phyloP scores from a whole-genome alignment of 108 stramenopile genomes.

The Phaeodactylum tricornutum region DNA sequence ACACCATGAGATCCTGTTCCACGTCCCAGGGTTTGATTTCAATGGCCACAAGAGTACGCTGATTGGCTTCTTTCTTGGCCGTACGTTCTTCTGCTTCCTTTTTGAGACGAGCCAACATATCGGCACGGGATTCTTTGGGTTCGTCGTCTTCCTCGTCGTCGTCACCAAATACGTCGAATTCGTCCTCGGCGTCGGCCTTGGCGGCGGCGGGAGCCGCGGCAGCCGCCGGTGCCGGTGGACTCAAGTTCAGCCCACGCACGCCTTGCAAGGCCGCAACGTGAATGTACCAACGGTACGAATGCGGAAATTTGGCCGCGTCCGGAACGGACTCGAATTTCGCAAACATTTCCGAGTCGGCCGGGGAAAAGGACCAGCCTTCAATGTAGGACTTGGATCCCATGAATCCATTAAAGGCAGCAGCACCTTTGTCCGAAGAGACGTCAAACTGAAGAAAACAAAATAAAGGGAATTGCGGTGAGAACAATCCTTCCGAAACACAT shows the following conservation, averaged over 20 bases:
- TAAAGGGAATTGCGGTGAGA: too few species aligned
- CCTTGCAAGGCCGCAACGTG: conserved; percentile 47
- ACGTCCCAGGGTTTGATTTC: conserved; percentile 51
- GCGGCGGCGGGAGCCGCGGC: conserved; percentile 12
- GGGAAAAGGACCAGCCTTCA: conserved; percentile 33
- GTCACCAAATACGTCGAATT: conserved; percentile 17
- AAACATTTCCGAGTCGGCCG: conserved; percentile 44
- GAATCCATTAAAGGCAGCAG: conserved; percentile 21
- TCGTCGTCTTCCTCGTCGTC: conserved; percentile 23
- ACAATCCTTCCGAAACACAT: too few species aligned
- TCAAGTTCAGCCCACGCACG: conserved; percentile 3
- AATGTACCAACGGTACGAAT: conserved; percentile 57
- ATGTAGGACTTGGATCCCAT: conserved; percentile 41
- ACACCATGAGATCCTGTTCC: conserved; percentile 34
- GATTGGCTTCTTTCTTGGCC: conserved; percentile 22
- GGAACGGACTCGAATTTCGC: conserved; percentile 18
- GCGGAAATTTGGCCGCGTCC: conserved; percentile 27
- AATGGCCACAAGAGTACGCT: conserved; percentile 32
- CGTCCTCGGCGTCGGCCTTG: conserved; percentile 13
- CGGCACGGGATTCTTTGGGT: conserved; percentile 20
- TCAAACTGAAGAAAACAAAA: conserved; percentile 12
- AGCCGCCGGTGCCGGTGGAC: conserved; percentile 6
- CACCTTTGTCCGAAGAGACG: conserved; percentile 13
- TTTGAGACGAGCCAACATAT: conserved; percentile 25
- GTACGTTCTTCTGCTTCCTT: conserved; percentile 32